Conservation (phyloP, 2,329 filamentous ascomycete species). For the Colletotrichum gloeosporioides region DNA sequence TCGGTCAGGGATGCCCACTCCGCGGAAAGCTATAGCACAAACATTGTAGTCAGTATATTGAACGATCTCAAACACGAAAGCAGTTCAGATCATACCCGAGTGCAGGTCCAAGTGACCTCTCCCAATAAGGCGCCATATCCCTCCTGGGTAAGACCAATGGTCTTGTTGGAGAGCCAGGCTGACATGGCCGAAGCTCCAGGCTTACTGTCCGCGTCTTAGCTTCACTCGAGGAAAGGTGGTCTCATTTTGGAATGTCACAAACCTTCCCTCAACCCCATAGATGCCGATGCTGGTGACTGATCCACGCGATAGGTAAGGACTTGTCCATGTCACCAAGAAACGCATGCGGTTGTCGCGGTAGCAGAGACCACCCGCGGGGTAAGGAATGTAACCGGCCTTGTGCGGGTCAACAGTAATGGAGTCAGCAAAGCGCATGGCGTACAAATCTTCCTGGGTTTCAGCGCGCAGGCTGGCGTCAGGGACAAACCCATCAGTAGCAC, state of each 20-base stretch:
- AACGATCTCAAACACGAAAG: too few species aligned
- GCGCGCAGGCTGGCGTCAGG: slow-evolving; percentile 37
- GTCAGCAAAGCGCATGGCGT: slow-evolving; percentile 43
- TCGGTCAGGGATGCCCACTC: slow-evolving; percentile 45
- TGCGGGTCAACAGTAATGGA: slow-evolving; percentile 54
- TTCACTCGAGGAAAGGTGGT: neutral
- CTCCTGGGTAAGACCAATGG: slow-evolving; percentile 42
- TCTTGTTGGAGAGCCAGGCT: slow-evolving; percentile 48
- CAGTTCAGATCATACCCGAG: slow-evolving; percentile 31
- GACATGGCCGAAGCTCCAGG: slow-evolving; percentile 51
- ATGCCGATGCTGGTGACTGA: slow-evolving; percentile 44
- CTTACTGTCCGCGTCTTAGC: slow-evolving; percentile 34
- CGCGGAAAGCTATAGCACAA: slow-evolving; percentile 36
- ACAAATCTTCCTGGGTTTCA: slow-evolving; percentile 43
- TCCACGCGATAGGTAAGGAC: slow-evolving; percentile 43
- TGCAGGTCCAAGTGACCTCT: slow-evolving; percentile 49
- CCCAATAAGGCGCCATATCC: slow-evolving; percentile 48
- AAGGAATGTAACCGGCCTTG: slow-evolving; percentile 52
- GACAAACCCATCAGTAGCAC: slow-evolving; percentile 33
- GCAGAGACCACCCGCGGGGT: slow-evolving; percentile 48
- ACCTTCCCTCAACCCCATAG: slow-evolving; percentile 50
- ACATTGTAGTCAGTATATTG: neutral
- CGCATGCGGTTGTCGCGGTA: slow-evolving; percentile 50
- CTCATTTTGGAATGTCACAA: neutral
- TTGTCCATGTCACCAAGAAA: slow-evolving; percentile 46